Conservation (phyloP, 148 eudicot genomes). For the Bassia scoparia region DNA sequence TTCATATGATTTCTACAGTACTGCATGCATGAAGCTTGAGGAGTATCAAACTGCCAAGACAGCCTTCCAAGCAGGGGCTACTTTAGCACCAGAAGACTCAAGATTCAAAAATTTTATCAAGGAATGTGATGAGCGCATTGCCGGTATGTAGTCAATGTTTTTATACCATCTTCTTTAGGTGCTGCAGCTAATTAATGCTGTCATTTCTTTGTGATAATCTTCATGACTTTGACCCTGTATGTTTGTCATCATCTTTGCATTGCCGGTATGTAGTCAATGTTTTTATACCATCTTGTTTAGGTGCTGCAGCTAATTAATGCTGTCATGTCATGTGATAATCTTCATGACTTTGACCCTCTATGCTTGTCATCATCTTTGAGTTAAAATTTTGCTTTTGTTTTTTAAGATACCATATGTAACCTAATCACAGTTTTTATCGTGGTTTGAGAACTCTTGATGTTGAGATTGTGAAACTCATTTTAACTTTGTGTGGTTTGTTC, state of each 20-base stretch:
- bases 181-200: constrained; percentile 2
- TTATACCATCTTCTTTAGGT: background rate
- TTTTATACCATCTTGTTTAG: background rate
- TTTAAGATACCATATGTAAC: no score
- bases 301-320: constrained; percentile 6
- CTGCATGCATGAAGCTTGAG: constrained; percentile 86
- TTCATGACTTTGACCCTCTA: background rate
- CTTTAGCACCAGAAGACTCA: constrained; percentile 62
- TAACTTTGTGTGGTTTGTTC: no score
- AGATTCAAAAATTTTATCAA: constrained; percentile 73
- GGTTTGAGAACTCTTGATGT: background rate
- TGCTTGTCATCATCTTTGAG: background rate
- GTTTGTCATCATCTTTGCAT: constrained; percentile 22
- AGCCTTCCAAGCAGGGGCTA: constrained; percentile 73
- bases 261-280: constrained; percentile 54
- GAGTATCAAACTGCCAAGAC: constrained; percentile 88
- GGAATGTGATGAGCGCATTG: constrained; percentile 78
- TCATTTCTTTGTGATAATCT: background rate
- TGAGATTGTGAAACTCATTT: background rate
- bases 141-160: constrained; percentile 47
- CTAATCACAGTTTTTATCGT: no score
- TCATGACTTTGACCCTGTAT: background rate
- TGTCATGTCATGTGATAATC: background rate
- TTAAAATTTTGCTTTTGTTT: no score
- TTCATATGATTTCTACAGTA: constrained; percentile 29